Evolutionary conservation across 768 basidiomycete species (phyloP), one percentile per base, ranked within the genome.

Genomic region (Stropharia rugosoannulata): DNA sequence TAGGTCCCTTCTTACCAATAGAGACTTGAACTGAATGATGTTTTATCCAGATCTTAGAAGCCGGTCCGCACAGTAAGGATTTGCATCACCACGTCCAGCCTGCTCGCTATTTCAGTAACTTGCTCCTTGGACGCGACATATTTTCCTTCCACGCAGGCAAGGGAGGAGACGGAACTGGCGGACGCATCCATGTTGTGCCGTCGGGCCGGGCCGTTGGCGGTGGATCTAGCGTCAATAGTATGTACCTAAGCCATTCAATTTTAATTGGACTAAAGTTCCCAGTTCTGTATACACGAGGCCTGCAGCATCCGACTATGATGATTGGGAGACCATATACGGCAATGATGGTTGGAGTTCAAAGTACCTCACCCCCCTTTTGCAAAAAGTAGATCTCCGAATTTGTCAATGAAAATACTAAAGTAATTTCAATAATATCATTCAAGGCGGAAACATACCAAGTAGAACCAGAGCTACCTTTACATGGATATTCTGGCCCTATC

Each of bases 301-400:
- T 12, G 67, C 80, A 22, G 22, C 22, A 4, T 22, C 22, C 22
- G 22, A 22, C 22, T 22, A 22, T 22, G 22, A 22, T 4, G 81
- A 82, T 49, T 87, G 86, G 86, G 78, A 80, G 62, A 69, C 56
- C 0, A 63, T 72, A 2, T 66, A 80, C 22, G 73, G 73, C 4
- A 86, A 87, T 62, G 67, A 77, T 0, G 86, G 85, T 1, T 89
- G 87, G 87, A 73, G 83, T 5, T 80, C 82, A 0, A 70, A 74
- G 46, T 71, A 81, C 22, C 62, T 89, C 4, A 77, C 87, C 27
- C 85, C 86, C 0, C 68, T 86, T 12, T 59, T 85, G 29, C 79
- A 72, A 58, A 86, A 86, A 76, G 87, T 81, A 53, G 49, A 36
- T 41, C 22, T 22, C 22, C n/a, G n/a, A n/a, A 3, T 16, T 15